Conservation (phyloP, 805 yeast genomes). For the Cyberlindnera subsufficiens region DNA sequence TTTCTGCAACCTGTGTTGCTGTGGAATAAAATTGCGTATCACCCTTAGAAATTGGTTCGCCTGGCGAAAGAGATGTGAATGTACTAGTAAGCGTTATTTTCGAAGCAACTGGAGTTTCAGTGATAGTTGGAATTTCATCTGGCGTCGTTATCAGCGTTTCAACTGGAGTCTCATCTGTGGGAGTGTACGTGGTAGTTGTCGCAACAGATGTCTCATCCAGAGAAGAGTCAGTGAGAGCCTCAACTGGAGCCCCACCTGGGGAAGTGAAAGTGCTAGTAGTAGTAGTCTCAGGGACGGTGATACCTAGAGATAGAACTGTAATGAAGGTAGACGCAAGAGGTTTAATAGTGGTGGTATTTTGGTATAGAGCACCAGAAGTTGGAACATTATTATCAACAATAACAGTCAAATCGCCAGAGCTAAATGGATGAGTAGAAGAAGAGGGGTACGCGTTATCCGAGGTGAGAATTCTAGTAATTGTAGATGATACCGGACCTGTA, state of each 20-base stretch:
- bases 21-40: background rate
- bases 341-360: constrained; percentile 1
- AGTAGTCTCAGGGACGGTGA: background rate
- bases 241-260: background rate
- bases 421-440: constrained; percentile 6
- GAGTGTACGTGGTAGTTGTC: background rate
- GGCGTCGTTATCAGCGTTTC: background rate
- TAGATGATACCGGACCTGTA: constrained; percentile 2
- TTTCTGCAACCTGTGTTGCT: background rate
- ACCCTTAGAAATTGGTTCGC: constrained; percentile 1
- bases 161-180: background rate
- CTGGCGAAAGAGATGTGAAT: constrained; percentile 8
- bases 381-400: constrained; percentile 12
- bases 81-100: background rate
- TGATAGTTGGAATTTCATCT: background rate
- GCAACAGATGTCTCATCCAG: background rate
- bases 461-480: constrained; percentile 2
- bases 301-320: background rate
- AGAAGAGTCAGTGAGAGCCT: background rate
- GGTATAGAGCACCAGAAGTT: background rate
- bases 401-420: constrained; percentile 7
- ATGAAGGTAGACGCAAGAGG: background rate
- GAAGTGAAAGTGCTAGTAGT: background rate
- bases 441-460: constrained; percentile 5
- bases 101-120: background rate